Evolutionary conservation across 768 basidiomycete species (phyloP), one percentile per base, ranked within the genome.

Genomic region (Leccinum rimulosum): DNA sequence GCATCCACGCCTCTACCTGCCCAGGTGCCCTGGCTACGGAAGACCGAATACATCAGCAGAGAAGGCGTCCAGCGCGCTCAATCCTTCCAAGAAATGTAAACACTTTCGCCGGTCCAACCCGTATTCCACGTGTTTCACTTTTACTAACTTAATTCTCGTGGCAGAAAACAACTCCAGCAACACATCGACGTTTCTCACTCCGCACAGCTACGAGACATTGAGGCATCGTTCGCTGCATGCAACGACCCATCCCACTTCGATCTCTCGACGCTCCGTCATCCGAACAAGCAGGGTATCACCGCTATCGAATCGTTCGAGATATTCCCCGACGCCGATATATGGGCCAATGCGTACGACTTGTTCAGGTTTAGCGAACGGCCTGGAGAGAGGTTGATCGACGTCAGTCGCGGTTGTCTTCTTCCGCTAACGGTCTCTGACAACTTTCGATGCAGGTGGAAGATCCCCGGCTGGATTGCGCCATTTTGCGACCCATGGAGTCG

Each of bases 1-100:
- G 65, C 77, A 14, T 74, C 81, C 17, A 76, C 81, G 52, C 80
- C 84, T 50, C 65, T 72, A 22, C 76, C 82, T 9, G 80, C 76
- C 7, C 81, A 93, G 58, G 95, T 97, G 10, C 81, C 92, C 1
- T 98, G 95, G 95, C 78, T 98, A 54, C 82, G 95, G 54, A 93
- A 91, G 71, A 96, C 95, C 0, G 94, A 95, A 67, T 95, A 97
- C 67, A 82, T 95, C 56, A 88, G 84, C 59, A 75, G 89, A 64
- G 80, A 82, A 76, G 84, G 75, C 72, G 80, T 56, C 66, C 80
- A 62, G 70, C 84, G 70, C 68, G 72, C 61, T 58, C 75, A 63
- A 27, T 72, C 67, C 57, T 17, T 68, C 28, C 79, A 82, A 43
- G 90, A 91, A 70, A 71, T 79, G 90, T 90, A 65, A 63, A 82